phyloP scores from a whole-genome alignment of 305 asterid genomes.

The Withania somnifera region DNA sequence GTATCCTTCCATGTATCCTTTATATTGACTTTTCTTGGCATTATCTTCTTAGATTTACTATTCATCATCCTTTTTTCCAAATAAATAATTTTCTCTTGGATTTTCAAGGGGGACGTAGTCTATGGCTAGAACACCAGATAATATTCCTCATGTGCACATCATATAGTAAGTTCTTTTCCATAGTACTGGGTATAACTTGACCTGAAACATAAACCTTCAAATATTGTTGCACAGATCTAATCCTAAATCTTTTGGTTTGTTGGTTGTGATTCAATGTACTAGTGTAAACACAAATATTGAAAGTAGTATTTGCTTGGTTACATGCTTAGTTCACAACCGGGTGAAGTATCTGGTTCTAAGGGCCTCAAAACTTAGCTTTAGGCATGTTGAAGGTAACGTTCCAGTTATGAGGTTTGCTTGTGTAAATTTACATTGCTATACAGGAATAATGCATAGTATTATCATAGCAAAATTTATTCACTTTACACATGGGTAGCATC shows the following conservation, averaged over 20 bases:
- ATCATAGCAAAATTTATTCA: neutral
- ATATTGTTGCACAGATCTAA: neutral
- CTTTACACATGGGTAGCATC: neutral
- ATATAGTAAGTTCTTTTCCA: neutral
- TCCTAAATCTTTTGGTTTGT: neutral
- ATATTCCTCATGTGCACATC: neutral
- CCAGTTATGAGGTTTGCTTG: neutral
- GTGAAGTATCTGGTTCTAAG: neutral
- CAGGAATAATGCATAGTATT: neutral
- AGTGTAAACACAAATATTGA: neutral
- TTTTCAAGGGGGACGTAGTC: neutral
- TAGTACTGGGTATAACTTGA: neutral
- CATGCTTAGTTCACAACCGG: neutral
- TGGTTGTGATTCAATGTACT: neutral
- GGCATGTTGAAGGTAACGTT: neutral
- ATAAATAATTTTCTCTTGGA: neutral
- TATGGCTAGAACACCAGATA: neutral
- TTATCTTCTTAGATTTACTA: neutral
- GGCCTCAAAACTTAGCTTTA: neutral
- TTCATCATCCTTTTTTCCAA: neutral
- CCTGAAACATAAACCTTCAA: neutral
- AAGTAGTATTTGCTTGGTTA: neutral
- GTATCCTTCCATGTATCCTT: constrained; percentile 94
- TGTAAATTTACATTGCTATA: neutral
- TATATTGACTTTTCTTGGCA: constrained; percentile 7